Evolutionary conservation across 805 yeast genomes (phyloP), one percentile per base, ranked within the genome.

Genomic region (Zygosaccharomyces siamensis): DNA sequence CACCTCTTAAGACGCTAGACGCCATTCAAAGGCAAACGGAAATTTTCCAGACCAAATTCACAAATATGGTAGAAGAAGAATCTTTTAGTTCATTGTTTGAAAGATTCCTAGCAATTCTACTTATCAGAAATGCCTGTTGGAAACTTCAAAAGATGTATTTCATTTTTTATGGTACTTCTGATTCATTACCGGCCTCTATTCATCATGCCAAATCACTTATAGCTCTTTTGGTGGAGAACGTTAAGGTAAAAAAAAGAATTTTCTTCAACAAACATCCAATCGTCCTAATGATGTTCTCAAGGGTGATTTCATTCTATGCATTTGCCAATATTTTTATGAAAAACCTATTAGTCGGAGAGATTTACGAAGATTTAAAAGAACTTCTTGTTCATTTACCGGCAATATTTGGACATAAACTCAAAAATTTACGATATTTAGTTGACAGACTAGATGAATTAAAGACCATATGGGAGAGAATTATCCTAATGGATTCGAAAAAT

Each of bases 1-100:
- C 69, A 2, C 62, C 61, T 7, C 36, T 63, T 8, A 63, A 61
- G 43, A 61, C 67, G 4, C 43, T 66, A 21, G 66, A 66, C 21
- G 60, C 64, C 1, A 50, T 63, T 4, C 54, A 56, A 16, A 51
- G 62, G 40, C 63, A 60, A 30, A 27, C 59, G 1, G 54, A 52
- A 1, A 54, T 55, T 11, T 57, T 62, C 20, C 44, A 49, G 10
- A 47, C 45, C 20, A 64, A 56, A 35, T 20, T 56, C 3, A 10
- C 38, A 7, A 26, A 39, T 12, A 37, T 48, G 3, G 52, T 50
- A 12, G 50, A 50, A 18, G 47, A 46, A 5, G 48, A 59, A 8
- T 52, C 55, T 7, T 46, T 46, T 16, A 56, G 51, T 28, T 49
- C 62, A 2, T 50, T 46, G 26, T 58, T 63, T 37, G 64, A 64